Evolutionary conservation across 2,329 filamentous ascomycete genomes (phyloP).

Genomic region (Sporothrix globosa): DNA sequence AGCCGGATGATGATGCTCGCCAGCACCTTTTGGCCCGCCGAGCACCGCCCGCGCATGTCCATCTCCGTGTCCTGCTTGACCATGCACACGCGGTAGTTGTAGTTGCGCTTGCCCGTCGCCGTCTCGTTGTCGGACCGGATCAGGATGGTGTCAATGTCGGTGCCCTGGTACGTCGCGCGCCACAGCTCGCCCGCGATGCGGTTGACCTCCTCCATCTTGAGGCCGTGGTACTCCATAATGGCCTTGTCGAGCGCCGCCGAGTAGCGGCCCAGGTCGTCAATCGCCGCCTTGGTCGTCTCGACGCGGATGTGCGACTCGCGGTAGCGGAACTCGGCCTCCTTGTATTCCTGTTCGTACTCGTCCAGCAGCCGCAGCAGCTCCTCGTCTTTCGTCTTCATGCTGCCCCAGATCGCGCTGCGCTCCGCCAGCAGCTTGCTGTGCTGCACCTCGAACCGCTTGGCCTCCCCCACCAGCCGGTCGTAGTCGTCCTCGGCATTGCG

Average conservation of each 20-base stretch:
- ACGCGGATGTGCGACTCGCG: slow-evolving; percentile 88
- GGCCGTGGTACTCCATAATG: slow-evolving; percentile 92
- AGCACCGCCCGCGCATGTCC: slow-evolving; percentile 99
- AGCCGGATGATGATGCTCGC: slow-evolving; percentile 97
- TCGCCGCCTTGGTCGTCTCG: slow-evolving; percentile 87
- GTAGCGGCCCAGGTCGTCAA: slow-evolving; percentile 86
- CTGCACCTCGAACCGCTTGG: slow-evolving; percentile 65
- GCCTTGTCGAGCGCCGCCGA: slow-evolving; percentile 85
- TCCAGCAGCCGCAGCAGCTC: slow-evolving; percentile 71
- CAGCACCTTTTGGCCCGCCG: slow-evolving; percentile 93
- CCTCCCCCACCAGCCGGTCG: slow-evolving; percentile 71
- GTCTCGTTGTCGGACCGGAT: slow-evolving; percentile 90
- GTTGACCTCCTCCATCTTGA: slow-evolving; percentile 99
- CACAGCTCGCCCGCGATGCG: slow-evolving; percentile 93
- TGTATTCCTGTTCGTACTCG: slow-evolving; percentile 86
- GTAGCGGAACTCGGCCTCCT: slow-evolving; percentile 77
- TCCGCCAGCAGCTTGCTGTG: slow-evolving; percentile 72
- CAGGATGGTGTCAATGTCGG: slow-evolving; percentile 93
- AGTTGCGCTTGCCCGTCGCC: slow-evolving; percentile 61
- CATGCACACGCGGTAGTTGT: slow-evolving; percentile 99
- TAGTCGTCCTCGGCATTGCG: slow-evolving; percentile 84
- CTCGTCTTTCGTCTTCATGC: slow-evolving; percentile 82
- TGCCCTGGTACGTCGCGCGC: slow-evolving; percentile 95
- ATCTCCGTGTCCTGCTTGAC: slow-evolving; percentile 96
- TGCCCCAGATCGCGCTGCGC: slow-evolving; percentile 72